Conservation (phyloP, 2,329 filamentous ascomycete genomes). For the Zasmidium citrigriseum region DNA sequence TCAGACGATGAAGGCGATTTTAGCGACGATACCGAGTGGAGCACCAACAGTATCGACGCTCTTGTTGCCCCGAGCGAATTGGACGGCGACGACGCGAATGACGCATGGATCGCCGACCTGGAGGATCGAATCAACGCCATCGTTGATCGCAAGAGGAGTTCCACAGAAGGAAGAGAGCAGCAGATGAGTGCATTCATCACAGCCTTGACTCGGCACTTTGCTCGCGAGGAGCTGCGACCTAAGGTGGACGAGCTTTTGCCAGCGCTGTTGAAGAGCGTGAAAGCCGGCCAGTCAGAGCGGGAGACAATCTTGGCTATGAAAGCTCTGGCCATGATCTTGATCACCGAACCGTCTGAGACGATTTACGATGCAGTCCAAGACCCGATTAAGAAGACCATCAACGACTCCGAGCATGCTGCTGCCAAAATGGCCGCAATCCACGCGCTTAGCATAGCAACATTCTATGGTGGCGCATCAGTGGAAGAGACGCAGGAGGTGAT, state of each 20-base stretch:
- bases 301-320: conserved; percentile 72
- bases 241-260: conserved; percentile 63
- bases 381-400: conserved; percentile 62
- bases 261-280: conserved; percentile 70
- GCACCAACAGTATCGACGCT: conserved; percentile 68
- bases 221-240: conserved; percentile 61
- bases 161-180: conserved; percentile 68
- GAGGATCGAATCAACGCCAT: conserved; percentile 70
- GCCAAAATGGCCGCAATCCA: conserved; percentile 73
- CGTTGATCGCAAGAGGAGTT: conserved; percentile 76
- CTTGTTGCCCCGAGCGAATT: conserved; percentile 57
- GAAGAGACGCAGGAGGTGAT: conserved; percentile 70
- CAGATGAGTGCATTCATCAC: conserved; percentile 63
- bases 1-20: conserved; percentile 64
- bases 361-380: conserved; percentile 65
- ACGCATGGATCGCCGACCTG: conserved; percentile 64
- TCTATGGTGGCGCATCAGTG: conserved; percentile 73
- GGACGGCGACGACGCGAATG: conserved; percentile 50
- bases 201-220: conserved; percentile 68
- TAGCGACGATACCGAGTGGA: conserved; percentile 61
- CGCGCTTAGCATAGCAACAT: conserved; percentile 68
- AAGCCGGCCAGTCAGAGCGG: conserved; percentile 65
- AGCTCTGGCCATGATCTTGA: conserved; percentile 68
- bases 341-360: conserved; percentile 65
- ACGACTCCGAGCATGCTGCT: conserved; percentile 64